phyloP scores from a whole-genome alignment of 139 green algal genomes.

The Nannochloris sp. region DNA sequence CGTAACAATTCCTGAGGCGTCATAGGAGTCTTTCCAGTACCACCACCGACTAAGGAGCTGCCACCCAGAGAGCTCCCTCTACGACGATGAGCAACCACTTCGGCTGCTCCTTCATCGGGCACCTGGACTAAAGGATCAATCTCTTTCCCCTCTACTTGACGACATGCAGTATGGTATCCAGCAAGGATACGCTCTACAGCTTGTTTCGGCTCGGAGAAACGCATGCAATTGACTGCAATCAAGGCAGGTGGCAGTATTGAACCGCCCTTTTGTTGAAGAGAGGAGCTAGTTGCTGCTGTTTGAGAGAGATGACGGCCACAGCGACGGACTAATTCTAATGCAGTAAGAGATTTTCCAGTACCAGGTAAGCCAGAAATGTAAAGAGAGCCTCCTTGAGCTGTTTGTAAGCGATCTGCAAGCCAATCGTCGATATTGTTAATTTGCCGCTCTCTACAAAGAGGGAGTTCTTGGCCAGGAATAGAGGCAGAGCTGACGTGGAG shows the following conservation, averaged over 20 bases:
- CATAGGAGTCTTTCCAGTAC: background rate
- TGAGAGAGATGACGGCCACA: background rate
- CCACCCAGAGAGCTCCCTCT: too few species aligned
- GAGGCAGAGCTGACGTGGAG: slow-evolving; percentile 16
- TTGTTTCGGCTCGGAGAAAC: slow-evolving; percentile 21
- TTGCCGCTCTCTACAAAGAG: slow-evolving; percentile 33
- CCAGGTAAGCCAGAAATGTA: slow-evolving; percentile 45
- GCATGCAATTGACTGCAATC: slow-evolving; percentile 58
- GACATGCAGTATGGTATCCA: background rate
- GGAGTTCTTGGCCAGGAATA: background rate
- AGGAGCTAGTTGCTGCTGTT: background rate
- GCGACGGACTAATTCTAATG: slow-evolving; percentile 25
- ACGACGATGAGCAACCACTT: background rate
- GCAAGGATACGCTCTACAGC: slow-evolving; percentile 11
- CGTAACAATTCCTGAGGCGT: background rate
- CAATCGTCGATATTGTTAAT: slow-evolving; percentile 5
- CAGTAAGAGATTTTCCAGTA: slow-evolving; percentile 45
- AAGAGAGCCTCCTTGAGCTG: slow-evolving; percentile 13
- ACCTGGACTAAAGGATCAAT: slow-evolving; percentile 8
- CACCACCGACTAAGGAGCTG: too few species aligned
- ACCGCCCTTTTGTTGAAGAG: background rate
- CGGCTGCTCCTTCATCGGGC: background rate
- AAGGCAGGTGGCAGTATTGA: slow-evolving; percentile 30
- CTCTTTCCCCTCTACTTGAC: background rate
- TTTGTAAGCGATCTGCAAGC: background rate